Evolutionary conservation across 2,329 filamentous ascomycete genomes (phyloP).

Genomic region (Parascedosporium putredinis): DNA sequence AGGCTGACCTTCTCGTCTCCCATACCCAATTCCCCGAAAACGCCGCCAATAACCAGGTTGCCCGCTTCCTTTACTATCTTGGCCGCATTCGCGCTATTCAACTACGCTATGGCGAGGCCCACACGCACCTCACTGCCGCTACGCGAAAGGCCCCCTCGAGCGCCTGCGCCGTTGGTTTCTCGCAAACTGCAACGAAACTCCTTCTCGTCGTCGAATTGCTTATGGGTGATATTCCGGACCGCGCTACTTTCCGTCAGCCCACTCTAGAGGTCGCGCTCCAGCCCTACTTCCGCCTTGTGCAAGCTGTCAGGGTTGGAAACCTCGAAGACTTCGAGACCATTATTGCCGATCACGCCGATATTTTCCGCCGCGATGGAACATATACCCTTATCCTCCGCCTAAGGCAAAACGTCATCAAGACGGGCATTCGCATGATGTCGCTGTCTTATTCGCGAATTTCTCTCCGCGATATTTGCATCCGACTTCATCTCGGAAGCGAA

Average conservation of each 20-base stretch:
- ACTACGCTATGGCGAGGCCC: constrained; percentile 91
- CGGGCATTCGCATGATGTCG: constrained; percentile 97
- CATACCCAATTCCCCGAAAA: constrained; percentile 92
- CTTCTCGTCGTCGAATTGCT: constrained; percentile 89
- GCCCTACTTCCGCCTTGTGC: constrained; percentile 88
- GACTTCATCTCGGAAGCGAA: constrained; percentile 84
- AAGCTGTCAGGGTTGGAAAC: constrained; percentile 93
- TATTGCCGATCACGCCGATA: constrained; percentile 69
- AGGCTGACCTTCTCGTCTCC: constrained; percentile 89
- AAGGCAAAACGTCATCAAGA: constrained; percentile 98
- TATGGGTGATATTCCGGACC: constrained; percentile 97
- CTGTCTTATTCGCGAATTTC: constrained; percentile 96
- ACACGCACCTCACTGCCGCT: constrained; percentile 85
- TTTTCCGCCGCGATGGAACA: constrained; percentile 86
- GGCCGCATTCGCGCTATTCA: constrained; percentile 95
- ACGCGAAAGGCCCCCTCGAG: constrained; percentile 92
- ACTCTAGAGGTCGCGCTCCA: constrained; percentile 78
- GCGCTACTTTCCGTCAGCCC: constrained; percentile 83
- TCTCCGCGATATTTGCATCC: constrained; percentile 91
- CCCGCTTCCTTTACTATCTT: constrained; percentile 93
- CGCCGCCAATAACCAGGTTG: constrained; percentile 96
- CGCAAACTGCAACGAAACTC: constrained; percentile 94
- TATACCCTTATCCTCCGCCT: constrained; percentile 92
- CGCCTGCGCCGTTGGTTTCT: constrained; percentile 82
- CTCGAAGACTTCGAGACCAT: constrained; percentile 85